phyloP scores from a whole-genome alignment of 129 eudicot genomes.

The Helianthus annuus region DNA sequence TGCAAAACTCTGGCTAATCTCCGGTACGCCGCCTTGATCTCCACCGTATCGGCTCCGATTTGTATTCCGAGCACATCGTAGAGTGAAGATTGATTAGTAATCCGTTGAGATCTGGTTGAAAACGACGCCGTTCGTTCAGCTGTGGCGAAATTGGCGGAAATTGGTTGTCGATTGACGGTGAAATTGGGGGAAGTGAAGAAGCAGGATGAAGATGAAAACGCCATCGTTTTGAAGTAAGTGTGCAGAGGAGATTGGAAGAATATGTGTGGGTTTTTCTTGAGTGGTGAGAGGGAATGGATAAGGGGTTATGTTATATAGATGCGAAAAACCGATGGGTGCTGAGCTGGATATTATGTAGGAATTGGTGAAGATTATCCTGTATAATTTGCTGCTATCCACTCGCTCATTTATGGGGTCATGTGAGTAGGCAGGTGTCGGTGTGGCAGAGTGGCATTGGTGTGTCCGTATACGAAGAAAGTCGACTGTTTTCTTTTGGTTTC shows the following conservation, averaged over 20 bases:
- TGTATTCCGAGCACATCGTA: constrained; percentile 45
- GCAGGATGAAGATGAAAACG: constrained; percentile 20
- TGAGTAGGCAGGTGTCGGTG: constrained; percentile 16
- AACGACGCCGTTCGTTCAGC: constrained; percentile 1
- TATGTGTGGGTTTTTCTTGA: background rate
- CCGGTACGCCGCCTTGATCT: constrained; percentile 51
- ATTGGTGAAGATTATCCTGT: background rate
- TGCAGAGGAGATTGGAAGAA: background rate
- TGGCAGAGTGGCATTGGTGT: constrained; percentile 17
- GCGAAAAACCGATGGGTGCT: constrained; percentile 20
- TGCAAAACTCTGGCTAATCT: constrained; percentile 42
- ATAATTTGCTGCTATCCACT: background rate
- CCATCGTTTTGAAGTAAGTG: constrained; percentile 4
- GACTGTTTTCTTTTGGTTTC: background rate
- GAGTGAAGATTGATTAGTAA: constrained; percentile 7
- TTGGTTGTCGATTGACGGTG: constrained; percentile 13
- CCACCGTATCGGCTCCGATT: constrained; percentile 35
- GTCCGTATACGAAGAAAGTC: background rate
- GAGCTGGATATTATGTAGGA: constrained; percentile 6
- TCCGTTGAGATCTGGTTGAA: constrained; percentile 7
- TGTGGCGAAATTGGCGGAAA: constrained; percentile 13
- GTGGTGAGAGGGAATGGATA: constrained; percentile 24
- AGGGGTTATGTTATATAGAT: constrained; percentile 14
- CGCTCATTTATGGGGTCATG: constrained; percentile 6
- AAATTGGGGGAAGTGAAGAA: constrained; percentile 32